These are phyloP conservation scores for Puccinia novopanici DNA, from an alignment of 1,284 basidiomycete species.

Conservation along the genomic window DNA sequence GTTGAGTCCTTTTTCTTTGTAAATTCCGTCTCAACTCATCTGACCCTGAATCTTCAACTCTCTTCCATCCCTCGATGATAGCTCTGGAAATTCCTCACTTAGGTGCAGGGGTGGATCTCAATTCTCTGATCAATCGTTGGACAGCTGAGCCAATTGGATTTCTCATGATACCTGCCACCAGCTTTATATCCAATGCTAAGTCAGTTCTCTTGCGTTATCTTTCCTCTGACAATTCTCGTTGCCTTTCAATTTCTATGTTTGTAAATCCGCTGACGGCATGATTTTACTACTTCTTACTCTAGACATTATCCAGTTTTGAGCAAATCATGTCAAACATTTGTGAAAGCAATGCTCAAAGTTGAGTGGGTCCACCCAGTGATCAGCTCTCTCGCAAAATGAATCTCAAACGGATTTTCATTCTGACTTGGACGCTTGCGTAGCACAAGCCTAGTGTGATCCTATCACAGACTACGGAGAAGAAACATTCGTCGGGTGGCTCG, in stretches of 20 bases:
- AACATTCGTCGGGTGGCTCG: slow-evolving; percentile 78
- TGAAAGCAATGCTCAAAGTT: slow-evolving; percentile 82
- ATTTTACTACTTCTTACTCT: background rate
- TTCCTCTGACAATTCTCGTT: background rate
- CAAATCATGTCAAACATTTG: slow-evolving; percentile 84
- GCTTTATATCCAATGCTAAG: slow-evolving; percentile 93
- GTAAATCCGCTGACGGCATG: background rate
- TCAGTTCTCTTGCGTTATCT: slow-evolving; percentile 57
- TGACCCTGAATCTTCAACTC: background rate
- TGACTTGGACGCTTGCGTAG: slow-evolving; percentile 60
- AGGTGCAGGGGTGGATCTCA: slow-evolving; percentile 67
- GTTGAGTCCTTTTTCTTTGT: slow-evolving; percentile 28
- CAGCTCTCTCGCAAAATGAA: background rate
- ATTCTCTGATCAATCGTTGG: slow-evolving; percentile 78
- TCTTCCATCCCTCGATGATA: slow-evolving; percentile 57
- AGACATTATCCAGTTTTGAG: slow-evolving; percentile 85
- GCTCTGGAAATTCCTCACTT: slow-evolving; percentile 87
- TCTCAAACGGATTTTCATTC: background rate
- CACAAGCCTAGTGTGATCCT: slow-evolving; percentile 79
- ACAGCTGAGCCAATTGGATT: slow-evolving; percentile 84
- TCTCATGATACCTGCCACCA: slow-evolving; percentile 81
- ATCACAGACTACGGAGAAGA: slow-evolving; percentile 67
- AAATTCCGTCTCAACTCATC: background rate
- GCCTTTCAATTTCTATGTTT: background rate
- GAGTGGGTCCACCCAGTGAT: slow-evolving; percentile 55